Evolutionary conservation across 371 early-diverging fungal species (phyloP).

Genomic region (Nematocida sp.): DNA sequence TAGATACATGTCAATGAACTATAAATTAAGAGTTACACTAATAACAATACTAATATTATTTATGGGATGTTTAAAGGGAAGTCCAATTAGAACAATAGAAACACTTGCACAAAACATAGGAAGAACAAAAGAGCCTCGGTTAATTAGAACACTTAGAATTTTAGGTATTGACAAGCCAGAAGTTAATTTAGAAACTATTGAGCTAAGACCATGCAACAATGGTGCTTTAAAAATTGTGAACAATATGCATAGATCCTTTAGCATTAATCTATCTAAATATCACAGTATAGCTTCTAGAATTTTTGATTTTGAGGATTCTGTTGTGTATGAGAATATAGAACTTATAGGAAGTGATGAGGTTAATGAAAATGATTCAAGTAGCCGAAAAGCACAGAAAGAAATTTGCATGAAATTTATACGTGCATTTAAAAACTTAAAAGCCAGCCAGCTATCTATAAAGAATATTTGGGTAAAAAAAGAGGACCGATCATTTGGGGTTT

Average conservation of each 20-base stretch:
- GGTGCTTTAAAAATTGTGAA: not conserved
- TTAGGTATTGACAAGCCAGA: not conserved
- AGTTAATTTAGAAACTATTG: not conserved
- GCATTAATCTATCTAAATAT: not conserved
- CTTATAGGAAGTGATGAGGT: not conserved
- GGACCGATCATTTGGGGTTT: not conserved
- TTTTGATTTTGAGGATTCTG: not conserved
- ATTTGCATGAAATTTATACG: conserved; percentile 1
- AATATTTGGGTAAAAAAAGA: not conserved
- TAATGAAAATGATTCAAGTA: not conserved
- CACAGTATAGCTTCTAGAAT: not conserved
- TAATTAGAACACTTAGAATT: not conserved
- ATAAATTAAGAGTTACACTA: not conserved
- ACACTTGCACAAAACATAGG: not conserved
- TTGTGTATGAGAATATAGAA: not conserved
- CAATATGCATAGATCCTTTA: not conserved
- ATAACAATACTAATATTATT: not conserved
- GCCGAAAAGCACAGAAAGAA: not conserved
- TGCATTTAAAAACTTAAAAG: not conserved
- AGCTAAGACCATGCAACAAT: not conserved
- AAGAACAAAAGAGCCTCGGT: not conserved
- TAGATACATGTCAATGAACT: not conserved
- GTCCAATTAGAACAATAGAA: not conserved
- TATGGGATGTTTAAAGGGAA: not conserved
- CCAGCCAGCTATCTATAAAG: not conserved